Evolutionary conservation across 2,329 filamentous ascomycete species (phyloP).

Genomic region (Ophiosphaerella korrae): DNA sequence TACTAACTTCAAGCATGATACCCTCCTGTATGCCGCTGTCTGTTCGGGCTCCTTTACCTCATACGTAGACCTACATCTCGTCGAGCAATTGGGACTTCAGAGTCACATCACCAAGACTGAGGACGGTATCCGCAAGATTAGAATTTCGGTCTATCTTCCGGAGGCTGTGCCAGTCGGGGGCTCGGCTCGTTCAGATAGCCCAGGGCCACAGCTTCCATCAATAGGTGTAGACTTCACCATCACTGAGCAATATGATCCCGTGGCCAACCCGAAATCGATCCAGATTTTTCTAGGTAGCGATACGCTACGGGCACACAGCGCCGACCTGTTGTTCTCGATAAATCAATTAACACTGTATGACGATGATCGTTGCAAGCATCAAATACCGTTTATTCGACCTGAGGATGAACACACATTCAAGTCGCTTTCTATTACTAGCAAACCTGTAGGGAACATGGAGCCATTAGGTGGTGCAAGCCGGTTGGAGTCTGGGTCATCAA

Average conservation of each 20-base stretch:
- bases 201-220: conserved; percentile 79
- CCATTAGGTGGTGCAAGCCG: conserved; percentile 6
- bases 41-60: conserved; percentile 92
- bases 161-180: conserved; percentile 84
- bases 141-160: conserved; percentile 83
- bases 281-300: conserved; percentile 92
- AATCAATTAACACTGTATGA: conserved; percentile 88
- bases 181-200: conserved; percentile 73
- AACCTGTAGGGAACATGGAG: conserved; percentile 7
- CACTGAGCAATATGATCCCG: conserved; percentile 59
- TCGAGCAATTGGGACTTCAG: conserved; percentile 74
- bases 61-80: conserved; percentile 74
- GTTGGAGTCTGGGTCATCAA: conserved; percentile 4
- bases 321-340: conserved; percentile 89
- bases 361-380: conserved; percentile 83
- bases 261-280: conserved; percentile 65
- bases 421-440: conserved; percentile 67
- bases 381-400: conserved; percentile 88
- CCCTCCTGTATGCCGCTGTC: conserved; percentile 86
- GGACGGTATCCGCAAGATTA: conserved; percentile 71
- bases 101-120: conserved; percentile 69
- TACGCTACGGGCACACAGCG: conserved; percentile 80
- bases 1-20: conserved; percentile 84
- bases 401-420: conserved; percentile 85
- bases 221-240: conserved; percentile 81